Base-by-base conservation (phyloP, 306 rosid species). In the Inga leiocalycina region DNA sequence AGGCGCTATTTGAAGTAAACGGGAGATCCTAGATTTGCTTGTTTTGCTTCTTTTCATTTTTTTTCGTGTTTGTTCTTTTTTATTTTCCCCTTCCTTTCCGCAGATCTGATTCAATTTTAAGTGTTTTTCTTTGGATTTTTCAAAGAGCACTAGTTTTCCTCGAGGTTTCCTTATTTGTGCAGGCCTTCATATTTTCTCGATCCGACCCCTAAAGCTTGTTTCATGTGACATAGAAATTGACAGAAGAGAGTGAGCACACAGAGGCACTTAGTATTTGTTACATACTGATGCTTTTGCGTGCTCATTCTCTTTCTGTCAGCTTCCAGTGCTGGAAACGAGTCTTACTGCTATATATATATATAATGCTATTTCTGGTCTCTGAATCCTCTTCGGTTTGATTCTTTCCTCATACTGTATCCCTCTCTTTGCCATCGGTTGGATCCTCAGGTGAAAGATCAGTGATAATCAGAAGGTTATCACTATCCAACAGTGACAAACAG, bases 241-340 rank as follows among this genome's bases (percentile, higher is more conserved):
- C 98, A 95, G 98, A 95, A 95, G 98, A 95, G 98, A 95, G 98
- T 91, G 98, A 95, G 98, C 98, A 95, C 98, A 92, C 88, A 92
- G 97, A 86, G 88, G 93, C 81, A 81, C 74, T 85, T 81, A 46
- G 78, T 93, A 93, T 90, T 39, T 86, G 77, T 12, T 48, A 10
- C 90, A 89, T 90, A 86, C 82, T 81, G 49, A 74, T 92, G 86
- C 91, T 88, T 91, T 92, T 95, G 98, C 69, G 98, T 95, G 98
- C 98, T 93, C 92, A 88, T 88, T 62, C 94, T 91, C 98, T 88
- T 73, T 78, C 97, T 91, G 98, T 95, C 98, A 91, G 73, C 44
- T 91, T 87, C 91, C 93, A 71, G 72, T 62, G 83, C 87, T 78
- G 71, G 89, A 73, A 75, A 49, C 48, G n/a, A 41, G 35, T 32